Conservation (phyloP, 1,284 basidiomycete genomes). For the Heterobasidion annosum region DNA sequence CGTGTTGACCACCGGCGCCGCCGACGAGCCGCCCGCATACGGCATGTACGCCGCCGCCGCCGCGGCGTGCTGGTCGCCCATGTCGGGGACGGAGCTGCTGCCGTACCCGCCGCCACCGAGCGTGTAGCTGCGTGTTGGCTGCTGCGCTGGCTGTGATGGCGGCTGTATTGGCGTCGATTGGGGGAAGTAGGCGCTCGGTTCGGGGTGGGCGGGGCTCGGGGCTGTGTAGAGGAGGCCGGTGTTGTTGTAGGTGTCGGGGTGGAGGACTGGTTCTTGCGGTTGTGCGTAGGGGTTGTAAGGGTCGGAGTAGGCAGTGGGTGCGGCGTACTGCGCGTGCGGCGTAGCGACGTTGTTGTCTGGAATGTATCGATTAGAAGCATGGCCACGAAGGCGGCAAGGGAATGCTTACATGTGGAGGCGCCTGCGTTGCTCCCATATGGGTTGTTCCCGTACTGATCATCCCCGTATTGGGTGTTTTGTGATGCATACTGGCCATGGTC, state of each 20-base stretch:
- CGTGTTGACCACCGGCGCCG: constrained; percentile 16
- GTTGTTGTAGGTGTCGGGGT: constrained; percentile 30
- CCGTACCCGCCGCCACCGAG: constrained; percentile 52
- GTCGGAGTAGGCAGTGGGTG: constrained; percentile 33
- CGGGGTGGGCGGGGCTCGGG: constrained; percentile 11
- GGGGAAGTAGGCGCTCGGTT: constrained; percentile 18
- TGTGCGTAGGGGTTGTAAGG: constrained; percentile 29
- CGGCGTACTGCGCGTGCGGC: constrained; percentile 39
- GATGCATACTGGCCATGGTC: constrained; percentile 20
- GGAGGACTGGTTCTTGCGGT: constrained; percentile 24
- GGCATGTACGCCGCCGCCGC: constrained; percentile 5
- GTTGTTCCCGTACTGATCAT: background rate
- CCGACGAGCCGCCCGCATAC: constrained; percentile 7
- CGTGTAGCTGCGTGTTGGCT: constrained; percentile 36
- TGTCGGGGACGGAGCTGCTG: constrained; percentile 29
- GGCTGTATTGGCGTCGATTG: constrained; percentile 19
- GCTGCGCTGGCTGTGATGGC: constrained; percentile 12
- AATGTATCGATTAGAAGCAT: background rate
- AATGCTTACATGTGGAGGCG: constrained; percentile 31
- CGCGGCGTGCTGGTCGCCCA: constrained; percentile 1
- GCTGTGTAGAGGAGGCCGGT: constrained; percentile 16
- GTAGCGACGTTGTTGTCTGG: constrained; percentile 42
- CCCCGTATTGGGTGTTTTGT: constrained; percentile 30
- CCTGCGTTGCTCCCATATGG: background rate
- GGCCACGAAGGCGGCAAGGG: background rate